Evolutionary conservation across 345 rosid genomes (phyloP).

Genomic region (Noccaea bulbosa): DNA sequence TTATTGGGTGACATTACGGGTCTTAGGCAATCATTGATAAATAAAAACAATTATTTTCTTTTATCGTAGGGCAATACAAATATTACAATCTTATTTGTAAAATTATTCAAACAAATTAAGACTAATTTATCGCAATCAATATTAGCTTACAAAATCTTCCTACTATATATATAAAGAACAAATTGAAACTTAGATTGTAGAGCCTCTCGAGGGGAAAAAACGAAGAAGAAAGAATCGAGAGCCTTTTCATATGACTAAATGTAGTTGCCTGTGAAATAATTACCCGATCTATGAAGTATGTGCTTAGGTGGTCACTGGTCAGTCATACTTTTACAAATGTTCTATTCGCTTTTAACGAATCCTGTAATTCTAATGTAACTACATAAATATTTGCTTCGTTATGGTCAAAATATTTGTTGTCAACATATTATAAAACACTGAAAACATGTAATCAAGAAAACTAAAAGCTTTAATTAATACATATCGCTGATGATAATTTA

Average conservation of each 20-base stretch:
- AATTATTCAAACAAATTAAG: not conserved
- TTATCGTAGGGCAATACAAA: not conserved
- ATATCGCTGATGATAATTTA: too few relatives aligned
- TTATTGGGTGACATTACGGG: constrained; percentile 34
- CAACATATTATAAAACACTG: too few relatives aligned
- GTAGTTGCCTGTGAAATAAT: not conserved
- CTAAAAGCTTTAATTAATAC: too few relatives aligned
- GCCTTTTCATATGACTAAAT: not conserved
- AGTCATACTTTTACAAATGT: not conserved
- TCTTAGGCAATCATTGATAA: constrained; percentile 35
- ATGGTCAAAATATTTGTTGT: too few relatives aligned
- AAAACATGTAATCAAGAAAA: too few relatives aligned
- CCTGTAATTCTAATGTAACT: too few relatives aligned
- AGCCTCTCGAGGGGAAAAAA: too few relatives aligned
- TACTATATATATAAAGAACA: not conserved
- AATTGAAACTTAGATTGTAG: not conserved
- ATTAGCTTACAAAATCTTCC: not conserved
- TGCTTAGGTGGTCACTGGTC: not conserved
- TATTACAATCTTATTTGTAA: not conserved
- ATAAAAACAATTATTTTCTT: not conserved
- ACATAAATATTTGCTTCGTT: too few relatives aligned
- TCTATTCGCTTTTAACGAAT: not conserved
- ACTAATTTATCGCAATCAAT: not conserved
- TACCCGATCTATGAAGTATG: not conserved
- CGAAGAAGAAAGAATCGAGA: not conserved